Percentiles rank a stretch among this genome's conserved stretches.
These are phyloP conservation scores for Achlya hypogyna DNA, from an alignment of 352 stramenopile species.

Conservation along the genomic window DNA sequence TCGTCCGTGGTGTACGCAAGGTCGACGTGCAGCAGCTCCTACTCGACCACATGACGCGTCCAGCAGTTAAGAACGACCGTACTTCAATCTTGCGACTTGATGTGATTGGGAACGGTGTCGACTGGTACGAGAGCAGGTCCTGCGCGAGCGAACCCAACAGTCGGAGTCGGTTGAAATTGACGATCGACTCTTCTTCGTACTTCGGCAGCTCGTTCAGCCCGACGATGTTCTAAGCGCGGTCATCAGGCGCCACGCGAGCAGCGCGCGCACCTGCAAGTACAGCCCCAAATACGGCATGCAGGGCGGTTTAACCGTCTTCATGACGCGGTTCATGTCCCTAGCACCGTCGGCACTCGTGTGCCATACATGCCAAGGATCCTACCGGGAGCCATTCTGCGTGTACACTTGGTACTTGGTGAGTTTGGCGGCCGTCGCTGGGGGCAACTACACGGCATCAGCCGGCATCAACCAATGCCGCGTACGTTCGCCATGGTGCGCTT, in stretches of 20 bases:
- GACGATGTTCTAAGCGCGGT: constrained; percentile 44
- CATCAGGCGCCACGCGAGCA: background rate
- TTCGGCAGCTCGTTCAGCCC: constrained; percentile 69
- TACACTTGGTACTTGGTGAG: constrained; percentile 1
- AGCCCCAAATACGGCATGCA: constrained; percentile 83
- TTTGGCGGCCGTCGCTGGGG: background rate
- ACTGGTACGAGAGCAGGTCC: constrained; percentile 70
- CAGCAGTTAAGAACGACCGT: constrained; percentile 20
- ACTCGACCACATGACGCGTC: background rate
- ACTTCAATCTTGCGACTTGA: constrained; percentile 56
- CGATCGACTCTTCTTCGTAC: constrained; percentile 50
- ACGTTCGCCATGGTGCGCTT: constrained; percentile 66
- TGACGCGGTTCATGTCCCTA: constrained; percentile 79
- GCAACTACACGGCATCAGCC: background rate
- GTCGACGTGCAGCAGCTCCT: constrained; percentile 61
- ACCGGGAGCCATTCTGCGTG: constrained; percentile 33
- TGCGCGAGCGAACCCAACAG: constrained; percentile 64
- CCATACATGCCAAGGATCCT: constrained; percentile 15
- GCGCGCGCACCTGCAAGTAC: constrained; percentile 57
- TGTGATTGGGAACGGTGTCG: constrained; percentile 49
- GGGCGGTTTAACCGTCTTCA: constrained; percentile 57
- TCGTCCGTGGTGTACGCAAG: constrained; percentile 67
- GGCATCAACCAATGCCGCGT: constrained; percentile 20
- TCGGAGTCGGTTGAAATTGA: constrained; percentile 65
- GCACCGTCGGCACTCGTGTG: constrained; percentile 66